Evolutionary conservation across 1,284 basidiomycete species (phyloP).

Genomic region (Xerocomus minutiporus): DNA sequence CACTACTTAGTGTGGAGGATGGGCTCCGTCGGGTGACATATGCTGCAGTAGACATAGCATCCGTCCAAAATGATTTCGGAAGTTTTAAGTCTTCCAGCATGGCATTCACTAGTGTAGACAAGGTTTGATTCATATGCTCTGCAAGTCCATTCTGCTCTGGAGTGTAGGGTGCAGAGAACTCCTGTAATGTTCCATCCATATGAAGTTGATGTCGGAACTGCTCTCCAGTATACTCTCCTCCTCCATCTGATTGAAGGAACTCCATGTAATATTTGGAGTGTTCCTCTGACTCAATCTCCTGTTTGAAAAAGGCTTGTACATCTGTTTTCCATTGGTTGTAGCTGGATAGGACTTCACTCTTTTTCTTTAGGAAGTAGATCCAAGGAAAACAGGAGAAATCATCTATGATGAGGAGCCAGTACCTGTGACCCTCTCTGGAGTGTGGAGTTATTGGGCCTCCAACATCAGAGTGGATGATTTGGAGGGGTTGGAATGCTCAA

Average conservation of each 20-base stretch:
- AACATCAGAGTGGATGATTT: constrained; percentile 33
- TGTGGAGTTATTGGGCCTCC: constrained; percentile 27
- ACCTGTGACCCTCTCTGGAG: constrained; percentile 19
- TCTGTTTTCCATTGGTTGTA: background rate
- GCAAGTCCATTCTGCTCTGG: constrained; percentile 9
- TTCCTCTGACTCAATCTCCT: background rate
- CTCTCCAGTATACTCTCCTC: background rate
- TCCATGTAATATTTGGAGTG: background rate
- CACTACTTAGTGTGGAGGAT: background rate
- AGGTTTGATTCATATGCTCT: constrained; percentile 28
- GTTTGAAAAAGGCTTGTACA: background rate
- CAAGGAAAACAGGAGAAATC: constrained; percentile 23
- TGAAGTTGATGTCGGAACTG: background rate
- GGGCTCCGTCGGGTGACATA: constrained; percentile 6
- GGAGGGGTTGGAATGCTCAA: constrained; percentile 8
- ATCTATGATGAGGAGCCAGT: constrained; percentile 34
- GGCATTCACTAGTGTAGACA: constrained; percentile 18
- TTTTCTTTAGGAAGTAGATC: constrained; percentile 25
- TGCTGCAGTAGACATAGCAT: constrained; percentile 15
- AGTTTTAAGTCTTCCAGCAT: constrained; percentile 27
- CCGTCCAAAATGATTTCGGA: constrained; percentile 24
- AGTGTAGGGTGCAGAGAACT: background rate
- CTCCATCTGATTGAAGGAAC: background rate
- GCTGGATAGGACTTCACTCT: constrained; percentile 19
- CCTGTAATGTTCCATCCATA: background rate